phyloP scores from a whole-genome alignment of 2,329 filamentous ascomycete genomes.

The Knufia fluminis region DNA sequence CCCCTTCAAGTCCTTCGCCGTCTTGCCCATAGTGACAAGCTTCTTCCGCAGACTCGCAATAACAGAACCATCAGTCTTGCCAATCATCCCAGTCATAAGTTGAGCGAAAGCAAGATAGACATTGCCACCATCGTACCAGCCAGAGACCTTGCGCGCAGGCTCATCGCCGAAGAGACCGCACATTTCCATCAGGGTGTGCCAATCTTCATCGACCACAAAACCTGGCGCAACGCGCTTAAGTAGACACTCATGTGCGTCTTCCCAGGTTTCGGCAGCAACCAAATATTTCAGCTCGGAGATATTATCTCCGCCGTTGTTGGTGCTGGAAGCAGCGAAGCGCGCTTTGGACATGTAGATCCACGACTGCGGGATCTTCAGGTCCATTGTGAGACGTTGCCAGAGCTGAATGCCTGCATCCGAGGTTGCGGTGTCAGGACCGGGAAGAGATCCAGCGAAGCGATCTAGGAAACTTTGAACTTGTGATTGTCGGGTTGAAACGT shows the following conservation, averaged over 20 bases:
- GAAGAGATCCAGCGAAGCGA: constrained; percentile 59
- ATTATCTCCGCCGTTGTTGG: constrained; percentile 48
- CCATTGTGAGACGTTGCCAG: constrained; percentile 52
- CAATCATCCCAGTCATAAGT: constrained; percentile 31
- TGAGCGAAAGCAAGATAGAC: constrained; percentile 61
- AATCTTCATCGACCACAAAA: constrained; percentile 74
- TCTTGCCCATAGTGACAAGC: constrained; percentile 30
- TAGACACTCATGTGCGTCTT: constrained; percentile 77
- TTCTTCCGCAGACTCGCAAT: constrained; percentile 24
- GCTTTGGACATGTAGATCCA: constrained; percentile 90
- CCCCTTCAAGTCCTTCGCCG: constrained; percentile 35
- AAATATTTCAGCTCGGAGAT: constrained; percentile 68
- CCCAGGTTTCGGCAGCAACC: constrained; percentile 63
- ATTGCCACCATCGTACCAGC: constrained; percentile 71
- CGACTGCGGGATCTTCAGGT: constrained; percentile 59
- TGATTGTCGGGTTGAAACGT: constrained; percentile 51
- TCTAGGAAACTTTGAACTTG: constrained; percentile 65
- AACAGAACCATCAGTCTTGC: constrained; percentile 23
- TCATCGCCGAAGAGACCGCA: constrained; percentile 60
- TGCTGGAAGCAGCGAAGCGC: constrained; percentile 63
- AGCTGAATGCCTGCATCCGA: constrained; percentile 13
- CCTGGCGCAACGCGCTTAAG: constrained; percentile 70
- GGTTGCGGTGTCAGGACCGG: constrained; percentile 39
- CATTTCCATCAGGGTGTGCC: constrained; percentile 57
- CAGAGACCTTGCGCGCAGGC: constrained; percentile 51